Conservation (phyloP, 2,329 filamentous ascomycete genomes). For the Xylariaceae sp. region DNA sequence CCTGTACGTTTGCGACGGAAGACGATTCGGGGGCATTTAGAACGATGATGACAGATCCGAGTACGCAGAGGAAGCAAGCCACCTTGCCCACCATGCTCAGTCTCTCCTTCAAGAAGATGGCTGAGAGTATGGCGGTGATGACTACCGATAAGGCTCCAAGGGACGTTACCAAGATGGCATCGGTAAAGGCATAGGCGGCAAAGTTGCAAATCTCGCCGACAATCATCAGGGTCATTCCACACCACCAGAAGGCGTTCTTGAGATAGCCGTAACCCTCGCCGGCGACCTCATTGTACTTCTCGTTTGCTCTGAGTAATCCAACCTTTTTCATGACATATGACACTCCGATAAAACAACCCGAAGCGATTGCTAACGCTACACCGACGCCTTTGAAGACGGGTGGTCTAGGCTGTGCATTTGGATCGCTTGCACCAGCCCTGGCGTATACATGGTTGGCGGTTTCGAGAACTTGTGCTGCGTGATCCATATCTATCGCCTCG, state of each 20-base stretch:
- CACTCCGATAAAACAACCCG: slow-evolving; percentile 88
- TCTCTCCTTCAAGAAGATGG: slow-evolving; percentile 93
- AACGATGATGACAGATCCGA: slow-evolving; percentile 91
- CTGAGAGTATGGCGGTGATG: slow-evolving; percentile 85
- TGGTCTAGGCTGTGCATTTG: slow-evolving; percentile 43
- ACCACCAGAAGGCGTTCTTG: slow-evolving; percentile 95
- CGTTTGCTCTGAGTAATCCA: slow-evolving; percentile 87
- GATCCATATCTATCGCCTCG: slow-evolving; percentile 39
- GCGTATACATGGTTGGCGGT: slow-evolving; percentile 43
- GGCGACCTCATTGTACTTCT: slow-evolving; percentile 93
- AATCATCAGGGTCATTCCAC: slow-evolving; percentile 96
- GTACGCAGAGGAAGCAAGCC: slow-evolving; percentile 91
- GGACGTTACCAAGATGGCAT: slow-evolving; percentile 92
- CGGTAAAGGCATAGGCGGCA: slow-evolving; percentile 93
- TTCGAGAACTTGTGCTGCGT: slow-evolving; percentile 40
- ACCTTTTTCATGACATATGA: slow-evolving; percentile 97
- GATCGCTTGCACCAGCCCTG: slow-evolving; percentile 43
- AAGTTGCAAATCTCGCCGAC: slow-evolving; percentile 96
- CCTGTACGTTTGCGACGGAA: slow-evolving; percentile 83
- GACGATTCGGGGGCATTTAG: slow-evolving; percentile 89
- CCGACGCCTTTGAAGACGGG: slow-evolving; percentile 80
- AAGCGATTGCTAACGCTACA: slow-evolving; percentile 81
- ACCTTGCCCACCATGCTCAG: slow-evolving; percentile 96
- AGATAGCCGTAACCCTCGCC: slow-evolving; percentile 97
- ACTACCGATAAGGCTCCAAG: slow-evolving; percentile 91